Percentiles rank a stretch among this genome's conserved stretches.
These are phyloP conservation scores for Cutaneotrichosporon mucoides DNA, from an alignment of 1,284 basidiomycete genomes.

Conservation along the genomic window DNA sequence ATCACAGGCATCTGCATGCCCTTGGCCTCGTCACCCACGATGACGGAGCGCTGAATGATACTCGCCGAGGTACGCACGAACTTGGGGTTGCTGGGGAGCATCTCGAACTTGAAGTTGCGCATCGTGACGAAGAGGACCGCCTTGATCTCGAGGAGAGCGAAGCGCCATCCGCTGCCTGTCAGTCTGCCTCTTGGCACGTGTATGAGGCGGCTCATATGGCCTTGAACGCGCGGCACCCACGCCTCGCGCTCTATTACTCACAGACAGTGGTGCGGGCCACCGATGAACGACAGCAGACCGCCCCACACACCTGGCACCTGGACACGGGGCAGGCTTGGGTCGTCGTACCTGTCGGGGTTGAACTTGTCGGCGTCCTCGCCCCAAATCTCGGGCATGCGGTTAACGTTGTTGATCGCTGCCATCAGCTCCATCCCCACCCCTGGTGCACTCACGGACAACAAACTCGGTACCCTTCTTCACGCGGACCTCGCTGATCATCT, in stretches of 20 bases:
- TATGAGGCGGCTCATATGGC: too few relatives aligned
- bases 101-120: slow-evolving; percentile 26
- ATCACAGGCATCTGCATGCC: slow-evolving; percentile 18
- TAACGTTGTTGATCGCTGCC: slow-evolving; percentile 48
- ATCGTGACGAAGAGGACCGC: slow-evolving; percentile 56
- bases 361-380: slow-evolving; percentile 66
- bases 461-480: slow-evolving; percentile 40
- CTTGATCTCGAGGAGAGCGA: slow-evolving; percentile 65
- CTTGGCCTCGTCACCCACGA: slow-evolving; percentile 11
- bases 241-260: slow-evolving; percentile 9
- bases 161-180: slow-evolving; percentile 57
- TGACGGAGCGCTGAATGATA: slow-evolving; percentile 12
- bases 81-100: neutral
- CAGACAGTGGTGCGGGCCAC: slow-evolving; percentile 64
- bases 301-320: slow-evolving; percentile 61
- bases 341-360: slow-evolving; percentile 43
- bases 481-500: slow-evolving; percentile 38
- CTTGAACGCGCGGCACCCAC: too few relatives aligned
- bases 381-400: slow-evolving; percentile 61
- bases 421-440: slow-evolving; percentile 1
- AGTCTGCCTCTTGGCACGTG: too few relatives aligned
- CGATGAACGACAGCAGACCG: slow-evolving; percentile 63
- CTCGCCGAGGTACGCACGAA: slow-evolving; percentile 2
- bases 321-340: slow-evolving; percentile 35
- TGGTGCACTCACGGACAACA: slow-evolving; percentile 39